Evolutionary conservation across 2,329 filamentous ascomycete species (phyloP).

Genomic region (Arthrocladium fulminans): DNA sequence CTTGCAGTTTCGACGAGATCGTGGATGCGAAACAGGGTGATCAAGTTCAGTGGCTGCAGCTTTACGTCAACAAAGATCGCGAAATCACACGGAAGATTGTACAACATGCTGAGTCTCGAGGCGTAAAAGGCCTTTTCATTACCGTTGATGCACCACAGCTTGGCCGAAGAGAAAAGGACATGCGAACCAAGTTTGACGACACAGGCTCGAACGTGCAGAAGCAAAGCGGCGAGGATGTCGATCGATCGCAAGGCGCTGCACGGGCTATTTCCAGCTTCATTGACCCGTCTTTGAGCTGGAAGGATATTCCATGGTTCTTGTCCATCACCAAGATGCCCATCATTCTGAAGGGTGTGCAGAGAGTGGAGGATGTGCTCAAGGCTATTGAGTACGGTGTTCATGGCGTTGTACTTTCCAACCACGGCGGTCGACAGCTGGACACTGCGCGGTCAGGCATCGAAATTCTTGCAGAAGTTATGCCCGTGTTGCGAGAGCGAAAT

Average conservation of each 20-base stretch:
- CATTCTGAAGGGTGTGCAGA: slow-evolving; percentile 90
- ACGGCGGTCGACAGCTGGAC: slow-evolving; percentile 89
- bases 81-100: slow-evolving; percentile 84
- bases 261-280: slow-evolving; percentile 95
- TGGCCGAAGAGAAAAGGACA: slow-evolving; percentile 91
- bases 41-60: slow-evolving; percentile 91
- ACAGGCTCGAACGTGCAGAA: slow-evolving; percentile 72
- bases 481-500: slow-evolving; percentile 64
- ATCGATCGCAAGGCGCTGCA: slow-evolving; percentile 84
- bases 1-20: slow-evolving; percentile 96
- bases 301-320: slow-evolving; percentile 87
- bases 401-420: slow-evolving; percentile 89
- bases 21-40: slow-evolving; percentile 70
- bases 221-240: slow-evolving; percentile 57
- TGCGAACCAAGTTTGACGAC: slow-evolving; percentile 86
- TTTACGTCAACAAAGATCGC: slow-evolving; percentile 95
- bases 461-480: slow-evolving; percentile 87
- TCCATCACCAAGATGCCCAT: slow-evolving; percentile 90
- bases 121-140: slow-evolving; percentile 94
- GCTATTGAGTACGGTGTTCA: slow-evolving; percentile 76
- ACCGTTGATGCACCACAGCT: slow-evolving; percentile 96
- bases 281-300: slow-evolving; percentile 87
- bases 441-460: slow-evolving; percentile 84
- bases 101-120: slow-evolving; percentile 78
- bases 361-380: slow-evolving; percentile 84